phyloP scores from a whole-genome alignment of 306 rosid genomes.

The Dicorynia guianensis region DNA sequence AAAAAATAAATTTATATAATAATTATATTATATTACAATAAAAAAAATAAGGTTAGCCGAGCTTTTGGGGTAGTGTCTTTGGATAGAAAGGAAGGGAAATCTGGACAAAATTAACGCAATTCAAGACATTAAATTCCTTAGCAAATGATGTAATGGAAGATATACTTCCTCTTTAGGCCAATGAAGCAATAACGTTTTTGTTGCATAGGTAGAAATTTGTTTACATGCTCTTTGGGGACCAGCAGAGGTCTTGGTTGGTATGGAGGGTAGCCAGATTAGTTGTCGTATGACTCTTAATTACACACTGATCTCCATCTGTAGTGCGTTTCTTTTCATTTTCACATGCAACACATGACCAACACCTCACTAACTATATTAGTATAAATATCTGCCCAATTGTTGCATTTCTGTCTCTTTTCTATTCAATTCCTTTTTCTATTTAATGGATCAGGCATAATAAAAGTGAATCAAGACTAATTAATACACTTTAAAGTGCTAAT shows the following conservation, averaged over 20 bases:
- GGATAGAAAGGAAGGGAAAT: neutral
- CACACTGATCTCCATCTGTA: neutral
- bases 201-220: neutral
- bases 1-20: no score
- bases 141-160: neutral
- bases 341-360: slow-evolving; percentile 42
- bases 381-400: neutral
- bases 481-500: no score
- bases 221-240: no score
- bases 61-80: neutral
- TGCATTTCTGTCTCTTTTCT: neutral
- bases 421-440: neutral
- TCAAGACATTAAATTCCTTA: neutral
- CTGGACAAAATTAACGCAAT: neutral
- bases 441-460: no score
- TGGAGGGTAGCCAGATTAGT: neutral
- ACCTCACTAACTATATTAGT: slow-evolving; percentile 13
- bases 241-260: neutral
- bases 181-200: no score
- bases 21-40: no score
- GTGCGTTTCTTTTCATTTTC: slow-evolving; percentile 3
- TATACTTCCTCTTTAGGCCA: no score
- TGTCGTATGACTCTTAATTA: no score
- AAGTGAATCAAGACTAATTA: no score
- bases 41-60: no score